A percentile compares a stretch with the other conserved stretches of the same genome.
These are phyloP conservation scores for Fraxinus xanthoxyloides DNA, from an alignment of 305 asterid species.

Conservation along the genomic window DNA sequence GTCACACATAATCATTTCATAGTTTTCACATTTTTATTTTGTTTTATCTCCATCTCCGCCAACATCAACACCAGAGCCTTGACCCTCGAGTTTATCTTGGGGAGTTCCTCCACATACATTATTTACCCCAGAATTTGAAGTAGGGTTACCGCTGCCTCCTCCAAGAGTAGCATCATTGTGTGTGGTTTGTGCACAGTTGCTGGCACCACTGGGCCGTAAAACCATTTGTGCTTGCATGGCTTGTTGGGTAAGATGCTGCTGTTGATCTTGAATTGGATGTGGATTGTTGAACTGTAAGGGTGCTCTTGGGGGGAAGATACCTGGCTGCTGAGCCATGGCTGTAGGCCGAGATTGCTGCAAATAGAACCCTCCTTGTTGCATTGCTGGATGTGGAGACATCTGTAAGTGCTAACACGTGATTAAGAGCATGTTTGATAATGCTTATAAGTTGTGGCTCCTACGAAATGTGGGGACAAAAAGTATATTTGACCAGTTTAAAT, in stretches of 20 bases:
- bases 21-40: constrained; percentile 27
- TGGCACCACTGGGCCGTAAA: constrained; percentile 47
- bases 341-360: constrained; percentile 76
- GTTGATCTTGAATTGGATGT: constrained; percentile 54
- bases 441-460: neutral
- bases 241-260: constrained; percentile 36
- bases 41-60: constrained; percentile 47
- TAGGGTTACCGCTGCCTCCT: constrained; percentile 26
- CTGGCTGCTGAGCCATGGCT: constrained; percentile 63
- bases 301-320: constrained; percentile 51
- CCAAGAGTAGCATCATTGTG: constrained; percentile 40
- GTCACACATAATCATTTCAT: neutral
- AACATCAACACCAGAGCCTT: constrained; percentile 28
- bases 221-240: constrained; percentile 43
- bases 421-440: neutral
- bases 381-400: constrained; percentile 66
- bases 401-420: constrained; percentile 31
- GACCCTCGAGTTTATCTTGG: constrained; percentile 42
- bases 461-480: neutral
- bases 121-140: constrained; percentile 33
- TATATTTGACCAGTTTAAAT: neutral
- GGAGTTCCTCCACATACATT: constrained; percentile 40
- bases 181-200: constrained; percentile 36
- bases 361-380: constrained; percentile 78
- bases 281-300: constrained; percentile 38